Evolutionary conservation across 106 monocot species (phyloP), one percentile per base, ranked within the genome.

Genomic region (Phalaenopsis aphrodite): DNA sequence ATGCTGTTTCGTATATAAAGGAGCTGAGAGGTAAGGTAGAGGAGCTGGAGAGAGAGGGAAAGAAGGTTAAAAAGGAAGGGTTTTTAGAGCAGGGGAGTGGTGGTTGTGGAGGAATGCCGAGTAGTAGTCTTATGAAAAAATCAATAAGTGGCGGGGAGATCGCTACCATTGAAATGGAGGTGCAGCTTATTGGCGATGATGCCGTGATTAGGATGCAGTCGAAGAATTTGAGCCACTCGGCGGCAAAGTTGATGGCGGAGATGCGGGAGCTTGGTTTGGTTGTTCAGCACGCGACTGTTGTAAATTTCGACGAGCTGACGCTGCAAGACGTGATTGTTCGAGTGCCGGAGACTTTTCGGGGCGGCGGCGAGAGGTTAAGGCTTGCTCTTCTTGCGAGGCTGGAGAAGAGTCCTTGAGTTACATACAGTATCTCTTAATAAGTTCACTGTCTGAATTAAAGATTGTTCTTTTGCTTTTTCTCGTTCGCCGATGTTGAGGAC

Each of bases 1-100:
- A 94, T 75, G 91, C 90, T 73, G 91, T 89, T 21, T 65, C 84
- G 19, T 91, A 91, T 87, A 94, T 94, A 82, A 83, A 85, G 38
- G 87, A 94, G 83, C 89, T 94, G 37, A 47, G 77, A 43, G 79
- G 61, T 64, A 83, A 78, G 75, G 82, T 94, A 10, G 89, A 84
- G 5, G 79, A 82, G 69, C 86, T 94, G 14, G 86, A 94, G 84
- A 56, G 77, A 37, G 76, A 79, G 43, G 49, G 56, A 41, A 86
- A 84, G 79, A 55, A 52, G 38, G 56, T 45, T 42, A 79, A 57
- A 79, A 78, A 36, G 36, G 80, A 75, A 64, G 37, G 39, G 8
- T 1, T 72, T 4, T 47, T 80, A 0, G 42, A 41, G 18, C 19
- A 56, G 3, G 38, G 3, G 1, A 38, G 17, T 37, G 7, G 2